A percentile compares a stretch with the other conserved stretches of the same genome.
Conservation (phyloP, 176 grass and related monocot genomes). For the Phoenix dactylifera region DNA sequence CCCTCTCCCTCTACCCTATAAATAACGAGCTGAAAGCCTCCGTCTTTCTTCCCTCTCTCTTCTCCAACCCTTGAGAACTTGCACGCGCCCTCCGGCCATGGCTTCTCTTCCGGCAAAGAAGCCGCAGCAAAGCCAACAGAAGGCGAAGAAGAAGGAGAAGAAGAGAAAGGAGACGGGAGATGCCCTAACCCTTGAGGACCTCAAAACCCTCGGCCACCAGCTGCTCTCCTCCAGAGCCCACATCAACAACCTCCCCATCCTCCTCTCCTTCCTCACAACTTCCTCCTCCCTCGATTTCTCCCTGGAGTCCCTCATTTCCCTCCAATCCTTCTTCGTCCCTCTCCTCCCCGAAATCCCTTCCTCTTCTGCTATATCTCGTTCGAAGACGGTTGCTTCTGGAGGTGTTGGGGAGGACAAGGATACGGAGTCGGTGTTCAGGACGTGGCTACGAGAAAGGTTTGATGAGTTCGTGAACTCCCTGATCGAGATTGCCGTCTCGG, state of each 20-base stretch:
- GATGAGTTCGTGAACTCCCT: conserved; percentile 56
- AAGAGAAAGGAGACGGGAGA: neutral
- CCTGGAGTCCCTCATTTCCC: conserved; percentile 67
- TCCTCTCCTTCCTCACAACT: conserved; percentile 56
- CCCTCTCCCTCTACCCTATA: too few relatives aligned
- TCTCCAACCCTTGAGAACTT: too few relatives aligned
- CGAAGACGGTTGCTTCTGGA: neutral
- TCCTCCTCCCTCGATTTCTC: conserved; percentile 28
- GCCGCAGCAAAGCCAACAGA: conserved; percentile 11
- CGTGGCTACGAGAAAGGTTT: conserved; percentile 46
- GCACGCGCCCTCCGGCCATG: neutral
- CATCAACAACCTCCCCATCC: conserved; percentile 81
- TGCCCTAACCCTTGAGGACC: conserved; percentile 35
- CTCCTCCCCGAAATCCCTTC: conserved; percentile 53
- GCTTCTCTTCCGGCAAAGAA: neutral
- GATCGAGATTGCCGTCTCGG: conserved; percentile 39
- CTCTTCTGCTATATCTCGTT: conserved; percentile 16
- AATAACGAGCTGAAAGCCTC: too few relatives aligned
- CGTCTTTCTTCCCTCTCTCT: too few relatives aligned
- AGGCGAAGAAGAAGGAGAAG: conserved; percentile 13
- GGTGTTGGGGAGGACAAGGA: conserved; percentile 25
- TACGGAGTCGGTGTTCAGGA: conserved; percentile 48
- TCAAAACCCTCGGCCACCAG: conserved; percentile 44
- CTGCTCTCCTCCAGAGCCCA: conserved; percentile 72
- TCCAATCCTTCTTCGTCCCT: conserved; percentile 87